Percentiles rank a stretch among this genome's conserved stretches.
Evolutionary conservation across 805 yeast genomes (phyloP).

Genomic region (Lachancea thermotolerans): DNA sequence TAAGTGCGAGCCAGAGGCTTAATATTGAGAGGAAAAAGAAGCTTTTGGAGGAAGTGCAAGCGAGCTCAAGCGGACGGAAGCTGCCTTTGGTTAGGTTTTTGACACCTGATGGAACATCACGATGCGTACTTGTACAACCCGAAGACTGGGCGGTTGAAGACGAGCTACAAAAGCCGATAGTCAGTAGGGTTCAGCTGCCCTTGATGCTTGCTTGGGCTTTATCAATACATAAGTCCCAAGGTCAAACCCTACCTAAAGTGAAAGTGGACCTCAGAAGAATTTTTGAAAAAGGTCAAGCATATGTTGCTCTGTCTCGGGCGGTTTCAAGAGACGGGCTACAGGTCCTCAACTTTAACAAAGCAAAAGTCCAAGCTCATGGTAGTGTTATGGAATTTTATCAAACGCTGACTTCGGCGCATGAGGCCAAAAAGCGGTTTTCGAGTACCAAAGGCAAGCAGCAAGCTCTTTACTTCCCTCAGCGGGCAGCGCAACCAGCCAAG

Average conservation of each 20-base stretch:
- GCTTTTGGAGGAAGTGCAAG: conserved; percentile 38
- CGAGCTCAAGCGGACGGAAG: conserved; percentile 39
- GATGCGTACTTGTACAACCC: conserved; percentile 74
- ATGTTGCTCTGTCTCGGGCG: conserved; percentile 92
- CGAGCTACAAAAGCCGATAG: conserved; percentile 59
- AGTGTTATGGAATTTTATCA: conserved; percentile 67
- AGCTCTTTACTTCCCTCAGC: conserved; percentile 1
- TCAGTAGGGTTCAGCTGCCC: conserved; percentile 75
- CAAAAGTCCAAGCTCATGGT: conserved; percentile 60
- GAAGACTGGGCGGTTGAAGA: conserved; percentile 80
- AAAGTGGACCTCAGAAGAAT: conserved; percentile 68
- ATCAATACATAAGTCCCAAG: conserved; percentile 94
- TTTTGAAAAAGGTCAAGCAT: conserved; percentile 92
- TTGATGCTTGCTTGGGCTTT: conserved; percentile 93
- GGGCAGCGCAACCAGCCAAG: conserved; percentile 3
- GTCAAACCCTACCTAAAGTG: conserved; percentile 74
- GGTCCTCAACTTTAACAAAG: conserved; percentile 61
- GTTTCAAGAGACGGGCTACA: conserved; percentile 77
- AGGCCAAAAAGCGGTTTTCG: conserved; percentile 17
- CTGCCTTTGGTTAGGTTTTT: conserved; percentile 76
- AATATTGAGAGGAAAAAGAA: conserved; percentile 44
- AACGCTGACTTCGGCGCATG: conserved; percentile 34
- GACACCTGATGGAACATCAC: conserved; percentile 59
- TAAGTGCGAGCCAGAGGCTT: conserved; percentile 22
- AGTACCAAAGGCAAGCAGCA: conserved; percentile 4